These are phyloP conservation scores for Lagenidium giganteum DNA, from an alignment of 352 stramenopile species.

Conservation along the genomic window DNA sequence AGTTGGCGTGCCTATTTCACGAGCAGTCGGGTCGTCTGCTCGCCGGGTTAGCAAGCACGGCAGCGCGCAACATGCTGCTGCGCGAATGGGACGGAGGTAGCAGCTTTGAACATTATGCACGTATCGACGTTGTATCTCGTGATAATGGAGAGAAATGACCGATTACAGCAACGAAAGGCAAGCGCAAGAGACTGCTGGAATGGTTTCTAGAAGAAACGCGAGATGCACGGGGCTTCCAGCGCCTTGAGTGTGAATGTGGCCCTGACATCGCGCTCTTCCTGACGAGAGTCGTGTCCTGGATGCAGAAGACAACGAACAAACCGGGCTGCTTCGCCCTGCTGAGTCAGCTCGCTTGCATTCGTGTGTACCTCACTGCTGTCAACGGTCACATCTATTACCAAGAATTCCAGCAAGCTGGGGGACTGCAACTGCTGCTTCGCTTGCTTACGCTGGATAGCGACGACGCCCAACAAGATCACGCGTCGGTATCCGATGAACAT, in stretches of 20 bases:
- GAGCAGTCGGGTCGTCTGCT: background rate
- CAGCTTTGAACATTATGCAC: constrained; percentile 1
- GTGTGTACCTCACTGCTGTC: constrained; percentile 35
- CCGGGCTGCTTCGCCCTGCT: constrained; percentile 19
- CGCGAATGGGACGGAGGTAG: constrained; percentile 73
- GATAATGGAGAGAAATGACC: background rate
- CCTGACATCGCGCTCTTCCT: constrained; percentile 47
- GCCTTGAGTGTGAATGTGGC: constrained; percentile 40
- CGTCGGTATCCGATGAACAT: constrained; percentile 11
- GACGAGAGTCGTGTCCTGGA: constrained; percentile 57
- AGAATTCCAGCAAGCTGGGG: constrained; percentile 51
- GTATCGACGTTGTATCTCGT: background rate
- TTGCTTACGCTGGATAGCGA: constrained; percentile 21
- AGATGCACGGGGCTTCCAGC: background rate
- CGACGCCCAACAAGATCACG: too few species aligned
- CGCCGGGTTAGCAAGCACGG: background rate
- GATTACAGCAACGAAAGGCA: constrained; percentile 32
- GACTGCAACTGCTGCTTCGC: constrained; percentile 36
- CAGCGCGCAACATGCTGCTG: constrained; percentile 21
- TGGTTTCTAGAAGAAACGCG: constrained; percentile 37
- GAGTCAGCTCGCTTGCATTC: constrained; percentile 43
- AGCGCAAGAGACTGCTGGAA: constrained; percentile 47
- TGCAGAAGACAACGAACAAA: constrained; percentile 31
- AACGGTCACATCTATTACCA: constrained; percentile 34
- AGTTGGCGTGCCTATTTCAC: constrained; percentile 3